Evolutionary conservation across 768 basidiomycete species (phyloP).

Genomic region (Naganishia antarctica): DNA sequence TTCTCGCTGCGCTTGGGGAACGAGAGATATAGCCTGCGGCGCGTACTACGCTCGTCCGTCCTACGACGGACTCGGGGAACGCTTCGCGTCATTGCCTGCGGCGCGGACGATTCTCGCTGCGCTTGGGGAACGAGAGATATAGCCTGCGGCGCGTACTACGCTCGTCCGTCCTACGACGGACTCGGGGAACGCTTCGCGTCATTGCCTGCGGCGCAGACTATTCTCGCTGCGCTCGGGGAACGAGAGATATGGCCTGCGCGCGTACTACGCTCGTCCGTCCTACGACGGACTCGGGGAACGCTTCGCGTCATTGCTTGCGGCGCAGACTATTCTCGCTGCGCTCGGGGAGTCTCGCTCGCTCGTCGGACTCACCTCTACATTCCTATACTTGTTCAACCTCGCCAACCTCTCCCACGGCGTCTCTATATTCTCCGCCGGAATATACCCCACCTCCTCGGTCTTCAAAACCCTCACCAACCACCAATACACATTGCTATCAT

Average conservation of each 20-base stretch:
- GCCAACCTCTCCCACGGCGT: slow-evolving; percentile 95
- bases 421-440: slow-evolving; percentile 98
- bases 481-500: slow-evolving; percentile 99
- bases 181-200: no score
- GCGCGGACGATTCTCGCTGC: no score
- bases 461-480: slow-evolving; percentile 98
- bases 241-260: no score
- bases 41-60: background rate
- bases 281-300: no score
- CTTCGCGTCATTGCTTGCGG: no score
- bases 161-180: background rate
- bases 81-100: no score
- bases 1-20: background rate
- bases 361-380: slow-evolving; percentile 63
- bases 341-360: background rate
- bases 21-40: no score
- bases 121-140: no score
- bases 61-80: background rate
- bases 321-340: no score
- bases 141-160: no score
- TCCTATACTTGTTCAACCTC: slow-evolving; percentile 90
- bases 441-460: slow-evolving; percentile 97
- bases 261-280: background rate
- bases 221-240: slow-evolving; percentile 1
- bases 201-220: no score